Base-by-base conservation (phyloP, 805 yeast species). In the Yamadazyma akitaensis region DNA sequence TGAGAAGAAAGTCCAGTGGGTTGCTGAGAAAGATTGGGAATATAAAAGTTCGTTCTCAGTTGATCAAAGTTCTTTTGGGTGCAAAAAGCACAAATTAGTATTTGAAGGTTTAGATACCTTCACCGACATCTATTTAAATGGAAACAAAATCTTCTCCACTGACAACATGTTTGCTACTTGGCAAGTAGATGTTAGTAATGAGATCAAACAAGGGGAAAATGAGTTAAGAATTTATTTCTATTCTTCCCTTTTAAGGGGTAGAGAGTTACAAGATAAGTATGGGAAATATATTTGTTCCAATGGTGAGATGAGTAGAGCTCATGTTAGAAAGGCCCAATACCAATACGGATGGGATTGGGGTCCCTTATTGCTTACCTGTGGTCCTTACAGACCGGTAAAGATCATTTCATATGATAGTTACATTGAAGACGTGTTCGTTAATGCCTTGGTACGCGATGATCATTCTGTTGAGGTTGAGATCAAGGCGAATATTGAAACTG, bases 331-430 rank as follows among this genome's bases (percentile, higher is more conserved):
- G 53, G 78, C 81, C 1, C 81, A 75, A 55, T 76, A 76, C 53
- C 79, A 76, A 49, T 77, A 64, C 52, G 82, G 82, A 2, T 77
- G 81, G 82, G 82, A 77, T 56, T 77, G 82, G 82, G 81, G 81
- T 16, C 77, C 77, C 6, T 46, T 62, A 2, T 56, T 72, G 41
- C 58, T 74, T 56, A 65, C 75, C 2, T 70, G 77, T 55, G 80
- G 80, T 10, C 75, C 75, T 2, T 73, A 64, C 47, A 58, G 61
- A 40, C 75, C 73, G 0, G 62, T 75, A 5, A 51, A 47, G 19
- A 50, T 73, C 32, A 55, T 61, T 21, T 41, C 53, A 11, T 61
- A 51, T 42, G 41, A 58, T 32, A 32, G 49, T 0, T 13, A 14
- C 11, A 53, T 61, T 28, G 42, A 48, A 0, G 59, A 60, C 39